Conservation (phyloP, 2,329 filamentous ascomycete species). For the Exophiala calicioides region DNA sequence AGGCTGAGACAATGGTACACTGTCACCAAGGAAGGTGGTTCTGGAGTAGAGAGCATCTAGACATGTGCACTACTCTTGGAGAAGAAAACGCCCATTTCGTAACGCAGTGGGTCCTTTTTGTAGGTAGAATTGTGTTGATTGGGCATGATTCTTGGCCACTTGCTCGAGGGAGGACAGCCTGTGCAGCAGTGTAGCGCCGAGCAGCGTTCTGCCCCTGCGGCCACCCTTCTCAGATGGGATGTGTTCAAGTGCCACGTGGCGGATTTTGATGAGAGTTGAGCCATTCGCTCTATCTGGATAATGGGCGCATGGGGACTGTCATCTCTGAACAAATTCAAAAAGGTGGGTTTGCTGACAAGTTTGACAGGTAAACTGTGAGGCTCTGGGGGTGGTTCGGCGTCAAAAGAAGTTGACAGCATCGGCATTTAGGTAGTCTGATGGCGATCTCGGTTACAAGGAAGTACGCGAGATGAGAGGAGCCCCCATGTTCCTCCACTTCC, state of each 20-base stretch:
- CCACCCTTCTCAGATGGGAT: too few relatives aligned
- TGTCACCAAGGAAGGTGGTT: background rate
- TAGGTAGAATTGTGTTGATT: too few relatives aligned
- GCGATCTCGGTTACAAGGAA: background rate
- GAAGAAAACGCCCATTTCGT: background rate
- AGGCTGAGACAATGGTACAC: conserved; percentile 3
- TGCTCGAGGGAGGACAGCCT: too few relatives aligned
- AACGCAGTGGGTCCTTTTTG: too few relatives aligned
- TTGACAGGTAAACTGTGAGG: background rate
- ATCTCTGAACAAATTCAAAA: background rate
- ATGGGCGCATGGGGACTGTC: background rate
- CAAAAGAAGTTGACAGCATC: background rate
- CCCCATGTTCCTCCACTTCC: background rate
- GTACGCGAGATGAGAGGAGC: background rate
- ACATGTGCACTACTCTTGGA: too few relatives aligned
- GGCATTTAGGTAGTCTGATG: background rate
- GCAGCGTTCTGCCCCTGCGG: too few relatives aligned
- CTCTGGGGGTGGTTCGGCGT: background rate
- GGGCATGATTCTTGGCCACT: too few relatives aligned
- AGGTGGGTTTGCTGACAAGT: background rate
- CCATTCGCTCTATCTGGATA: background rate
- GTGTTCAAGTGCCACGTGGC: too few relatives aligned
- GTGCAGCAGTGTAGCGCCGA: too few relatives aligned
- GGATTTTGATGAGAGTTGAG: background rate
- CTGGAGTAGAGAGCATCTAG: background rate